phyloP scores from a whole-genome alignment of 2,329 filamentous ascomycete species.

The Verticillium albo-atrum region DNA sequence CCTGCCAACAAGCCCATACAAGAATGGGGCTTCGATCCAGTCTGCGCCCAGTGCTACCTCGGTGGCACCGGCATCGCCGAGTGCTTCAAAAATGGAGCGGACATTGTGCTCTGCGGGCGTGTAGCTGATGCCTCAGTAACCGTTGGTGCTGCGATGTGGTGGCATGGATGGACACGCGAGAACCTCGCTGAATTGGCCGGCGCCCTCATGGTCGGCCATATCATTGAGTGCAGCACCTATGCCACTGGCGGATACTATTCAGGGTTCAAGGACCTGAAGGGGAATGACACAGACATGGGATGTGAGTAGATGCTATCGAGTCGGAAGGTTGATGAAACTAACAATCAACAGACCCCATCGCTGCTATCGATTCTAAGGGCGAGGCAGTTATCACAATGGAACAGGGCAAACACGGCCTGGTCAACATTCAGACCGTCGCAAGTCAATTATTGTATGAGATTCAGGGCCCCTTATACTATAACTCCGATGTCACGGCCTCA shows the following conservation, averaged over 20 bases:
- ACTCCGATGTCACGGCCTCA: conserved; percentile 41
- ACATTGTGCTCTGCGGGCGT: conserved; percentile 37
- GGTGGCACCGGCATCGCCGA: conserved; percentile 41
- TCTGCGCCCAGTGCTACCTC: conserved; percentile 36
- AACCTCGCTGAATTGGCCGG: conserved; percentile 42
- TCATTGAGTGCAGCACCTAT: conserved; percentile 46
- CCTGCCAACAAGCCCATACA: conserved; percentile 17
- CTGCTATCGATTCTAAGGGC: conserved; percentile 39
- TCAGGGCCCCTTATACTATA: conserved; percentile 41
- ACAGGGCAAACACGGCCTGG: conserved; percentile 33
- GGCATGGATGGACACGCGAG: conserved; percentile 42
- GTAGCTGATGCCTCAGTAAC: conserved; percentile 40
- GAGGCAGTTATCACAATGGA: conserved; percentile 44
- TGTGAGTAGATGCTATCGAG: background rate
- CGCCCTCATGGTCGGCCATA: conserved; percentile 38
- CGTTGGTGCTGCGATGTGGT: conserved; percentile 47
- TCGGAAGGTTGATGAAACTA: background rate
- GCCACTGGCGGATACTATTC: conserved; percentile 47
- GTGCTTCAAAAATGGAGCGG: conserved; percentile 30
- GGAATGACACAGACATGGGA: conserved; percentile 13
- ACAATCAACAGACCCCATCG: conserved; percentile 31
- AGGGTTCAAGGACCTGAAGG: conserved; percentile 31
- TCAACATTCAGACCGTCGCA: conserved; percentile 27
- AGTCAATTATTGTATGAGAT: conserved; percentile 46
- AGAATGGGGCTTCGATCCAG: conserved; percentile 21